phyloP scores from a whole-genome alignment of 306 rosid genomes.

The Argentina anserina region DNA sequence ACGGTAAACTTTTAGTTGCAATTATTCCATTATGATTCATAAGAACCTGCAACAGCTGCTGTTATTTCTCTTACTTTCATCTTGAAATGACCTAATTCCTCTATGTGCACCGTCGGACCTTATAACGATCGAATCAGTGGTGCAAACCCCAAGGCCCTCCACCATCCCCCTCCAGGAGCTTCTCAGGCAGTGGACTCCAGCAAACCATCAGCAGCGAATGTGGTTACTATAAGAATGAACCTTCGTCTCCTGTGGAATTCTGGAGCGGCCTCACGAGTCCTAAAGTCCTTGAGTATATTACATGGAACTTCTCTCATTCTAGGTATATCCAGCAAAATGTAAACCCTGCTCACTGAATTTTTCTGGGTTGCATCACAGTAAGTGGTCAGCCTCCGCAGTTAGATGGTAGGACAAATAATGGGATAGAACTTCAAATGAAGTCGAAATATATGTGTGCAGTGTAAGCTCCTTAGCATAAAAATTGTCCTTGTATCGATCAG shows the following conservation, averaged over 20 bases:
- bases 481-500: no score
- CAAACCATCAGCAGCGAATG: not conserved
- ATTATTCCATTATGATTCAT: not conserved
- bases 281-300: not conserved
- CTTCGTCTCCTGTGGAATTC: not conserved
- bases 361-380: not conserved
- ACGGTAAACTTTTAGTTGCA: not conserved
- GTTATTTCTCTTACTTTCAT: not conserved
- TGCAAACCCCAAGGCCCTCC: not conserved
- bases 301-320: not conserved
- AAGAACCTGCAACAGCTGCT: not conserved
- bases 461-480: not conserved
- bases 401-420: not conserved
- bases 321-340: not conserved
- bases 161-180: not conserved
- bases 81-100: no score
- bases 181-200: not conserved
- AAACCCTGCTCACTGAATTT: not conserved
- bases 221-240: no score
- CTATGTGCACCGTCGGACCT: no score
- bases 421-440: no score
- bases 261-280: not conserved
- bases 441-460: no score
- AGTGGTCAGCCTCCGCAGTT: not conserved
- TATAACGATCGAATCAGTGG: not conserved